Evolutionary conservation across 2,329 filamentous ascomycete genomes (phyloP), one percentile per base, ranked within the genome.

Genomic region (Colletotrichum phormii): DNA sequence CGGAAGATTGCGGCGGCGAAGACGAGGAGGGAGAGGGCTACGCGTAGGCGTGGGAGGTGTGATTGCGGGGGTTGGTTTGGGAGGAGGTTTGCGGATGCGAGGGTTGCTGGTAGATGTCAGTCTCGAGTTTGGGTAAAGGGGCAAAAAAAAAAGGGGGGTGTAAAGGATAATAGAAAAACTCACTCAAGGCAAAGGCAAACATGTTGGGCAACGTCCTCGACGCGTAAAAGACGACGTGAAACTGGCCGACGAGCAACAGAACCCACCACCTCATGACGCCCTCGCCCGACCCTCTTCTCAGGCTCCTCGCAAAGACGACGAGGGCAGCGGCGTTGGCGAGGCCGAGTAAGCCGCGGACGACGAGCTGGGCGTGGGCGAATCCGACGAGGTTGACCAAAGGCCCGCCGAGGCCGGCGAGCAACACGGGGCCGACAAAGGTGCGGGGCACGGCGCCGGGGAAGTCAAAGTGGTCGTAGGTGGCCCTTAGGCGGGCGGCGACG

Each of bases 131-230:
- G 54, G 12, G n/a, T 15, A 24, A 26, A 42, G 37, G 13, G 37
- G 37, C 2, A 1, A 42, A 42, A 15, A 58, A 37, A 29, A 51
- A 18, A 37, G 11, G 33, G 31, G 8, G 15, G 11, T 22, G 5
- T 7, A 31, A 46, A 18, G 5, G 22, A 31, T 13, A 13, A 5
- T 1, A 18, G 2, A 7, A 9, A 31, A 26, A 87, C 92, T 82
- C 86, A 96, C 93, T 94, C 71, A 98, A 84, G 11, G 91, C 90
- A 84, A 98, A 97, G 24, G 97, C 95, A 83, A 98, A 97, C 93
- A 97, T 98, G 81, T 99, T 99, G 2, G 97, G 97, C 75, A 99
- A 84, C 2, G 95, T 97, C 73, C 97, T 89, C 18, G 95, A 97
- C 15, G 95, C 93, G 85, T 99, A 99, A 83, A 95, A 99, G 74